Evolutionary conservation across 108 stramenopile species (phyloP), one percentile per base, ranked within the genome.

Genomic region (Fistulifera pelliculosa): DNA sequence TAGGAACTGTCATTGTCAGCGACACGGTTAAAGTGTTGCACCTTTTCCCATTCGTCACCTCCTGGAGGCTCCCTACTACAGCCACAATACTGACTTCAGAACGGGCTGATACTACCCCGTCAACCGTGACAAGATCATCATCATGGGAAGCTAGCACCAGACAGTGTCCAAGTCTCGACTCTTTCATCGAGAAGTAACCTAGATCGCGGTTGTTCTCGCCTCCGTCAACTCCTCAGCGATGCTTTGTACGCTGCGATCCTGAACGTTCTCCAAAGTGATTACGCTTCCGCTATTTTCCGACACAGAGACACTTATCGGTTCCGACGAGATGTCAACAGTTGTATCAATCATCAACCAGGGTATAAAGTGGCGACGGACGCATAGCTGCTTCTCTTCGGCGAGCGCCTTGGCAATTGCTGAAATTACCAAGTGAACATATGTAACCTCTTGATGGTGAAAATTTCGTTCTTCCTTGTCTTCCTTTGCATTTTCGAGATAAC

Each of bases 401-500:
- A 77, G 54, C 11, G 74, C 65, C 54, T 52, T 42, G 4, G n/a
- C 64, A 15, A 73, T 31, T 18, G 77, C 66, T 27, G 58, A 52
- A 10, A 69, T 47, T 12, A 77, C 49, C 11, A 83, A 54, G 52
- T 74, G 81, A n/a, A 70, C 51, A 0, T 76, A 43, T 24, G 61
- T 56, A 12, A 63, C 38, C 27, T 56, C 56, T 3, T 19, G 13
- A 15, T 12, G 18, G 27, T n/a, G 27, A 17, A 47, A 39, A 15
- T 11, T 26, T 19, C 39, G 43, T 28, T 65, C 61, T 19, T 59
- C 61, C 41, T 58, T 70, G 39, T 65, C 61, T 19, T 59, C 61
- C 47, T 58, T 70, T 41, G 62, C 28, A 38, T 68, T 60, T 12
- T 47, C 62, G 27, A 81, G 47, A 59, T 58, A 81, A 0, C 65